Base-by-base conservation (phyloP, 2,329 filamentous ascomycete species). In the Colletotrichum zoysiae region DNA sequence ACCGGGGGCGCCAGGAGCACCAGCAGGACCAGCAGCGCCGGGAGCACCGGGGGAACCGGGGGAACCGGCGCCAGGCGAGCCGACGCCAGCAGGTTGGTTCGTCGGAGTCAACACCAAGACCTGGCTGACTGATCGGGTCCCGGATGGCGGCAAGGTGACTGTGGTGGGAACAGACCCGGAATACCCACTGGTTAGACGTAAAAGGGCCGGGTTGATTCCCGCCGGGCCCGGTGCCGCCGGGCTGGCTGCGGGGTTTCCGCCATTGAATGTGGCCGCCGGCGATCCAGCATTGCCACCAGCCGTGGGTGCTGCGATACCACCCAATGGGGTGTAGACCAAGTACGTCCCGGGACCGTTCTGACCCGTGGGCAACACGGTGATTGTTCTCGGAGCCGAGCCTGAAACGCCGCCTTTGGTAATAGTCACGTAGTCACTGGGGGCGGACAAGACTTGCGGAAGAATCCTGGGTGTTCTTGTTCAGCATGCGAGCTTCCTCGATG, bases 401-500 rank as follows among this genome's bases (percentile, higher is more conserved):
- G 69, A 58, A 12, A 65, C 59, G 30, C 69, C 69, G 56, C 69
- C 69, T 18, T 40, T 63, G 18, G 69, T 71, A 23, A 71, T 60
- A 26, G 69, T 71, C 1, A 71, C 69, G 46, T 71, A 71, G 46
- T 59, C 69, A 18, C 65, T 72, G 46, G 70, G 70, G 8, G 58
- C n/a, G 3, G 66, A 70, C 16, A 55, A 61, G 1, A 38, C 46
- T 12, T 55, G 38, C 33, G 65, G 58, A 3, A 72, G 53, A 48
- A 70, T 70, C 44, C 70, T 72, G 7, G 5, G 5, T 7, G n/a
- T 1, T 9, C 1, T 20, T 16, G 40, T 72, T 72, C 9, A 70
- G 70, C n/a, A 48, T n/a, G 46, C 1, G 18, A 12, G 2, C 11
- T 16, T 63, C 9, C 5, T 1, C 23, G 1, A 2, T 5, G 16